Conservation (phyloP, 2,329 filamentous ascomycete species). For the Talaromyces sp. region DNA sequence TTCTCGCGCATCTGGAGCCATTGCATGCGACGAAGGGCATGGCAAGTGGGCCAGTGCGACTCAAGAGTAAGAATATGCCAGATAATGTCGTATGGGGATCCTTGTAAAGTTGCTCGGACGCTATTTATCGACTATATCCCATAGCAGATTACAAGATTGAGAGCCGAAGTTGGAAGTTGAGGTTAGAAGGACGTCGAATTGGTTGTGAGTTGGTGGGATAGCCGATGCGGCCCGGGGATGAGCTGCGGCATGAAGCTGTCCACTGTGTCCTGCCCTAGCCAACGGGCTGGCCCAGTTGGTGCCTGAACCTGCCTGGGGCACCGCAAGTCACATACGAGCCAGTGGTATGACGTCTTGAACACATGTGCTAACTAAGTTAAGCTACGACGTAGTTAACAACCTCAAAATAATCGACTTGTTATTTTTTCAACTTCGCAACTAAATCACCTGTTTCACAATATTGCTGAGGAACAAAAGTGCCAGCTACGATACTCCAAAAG, state of each 20-base stretch:
- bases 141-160: neutral
- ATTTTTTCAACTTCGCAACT: neutral
- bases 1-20: slow-evolving; percentile 29
- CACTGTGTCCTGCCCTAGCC: neutral
- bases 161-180: neutral
- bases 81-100: neutral
- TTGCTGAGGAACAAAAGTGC: neutral
- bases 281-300: neutral
- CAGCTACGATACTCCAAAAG: too few species aligned
- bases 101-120: neutral
- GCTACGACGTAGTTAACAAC: neutral
- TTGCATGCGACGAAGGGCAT: slow-evolving; percentile 24
- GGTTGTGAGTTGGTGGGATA: neutral
- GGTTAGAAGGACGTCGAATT: neutral
- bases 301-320: neutral
- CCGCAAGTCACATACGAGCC: slow-evolving; percentile 4
- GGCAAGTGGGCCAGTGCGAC: slow-evolving; percentile 8
- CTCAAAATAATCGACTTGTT: too few species aligned
- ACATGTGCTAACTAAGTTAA: slow-evolving; percentile 15
- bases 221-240: neutral
- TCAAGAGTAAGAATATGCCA: slow-evolving; percentile 16
- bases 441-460: neutral
- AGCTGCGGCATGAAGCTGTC: neutral
- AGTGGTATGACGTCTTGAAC: slow-evolving; percentile 15
- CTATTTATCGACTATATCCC: neutral